Evolutionary conservation across 140 eudicot genomes (phyloP).

Genomic region (Senecio squalidus): DNA sequence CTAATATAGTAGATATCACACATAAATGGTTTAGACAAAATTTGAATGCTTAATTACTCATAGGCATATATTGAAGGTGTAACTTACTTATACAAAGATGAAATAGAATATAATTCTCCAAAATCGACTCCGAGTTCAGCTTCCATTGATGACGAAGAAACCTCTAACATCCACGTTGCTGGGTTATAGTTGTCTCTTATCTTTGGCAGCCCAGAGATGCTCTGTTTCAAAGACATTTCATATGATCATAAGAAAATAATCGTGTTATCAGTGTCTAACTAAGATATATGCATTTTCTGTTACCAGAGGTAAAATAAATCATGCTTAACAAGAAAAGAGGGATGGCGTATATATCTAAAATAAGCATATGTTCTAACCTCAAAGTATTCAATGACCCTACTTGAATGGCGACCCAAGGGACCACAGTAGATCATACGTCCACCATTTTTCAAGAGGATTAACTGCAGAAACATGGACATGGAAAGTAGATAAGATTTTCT

Average conservation of each 20-base stretch:
- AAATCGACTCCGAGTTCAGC: constrained; percentile 72
- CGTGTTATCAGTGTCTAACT: not conserved
- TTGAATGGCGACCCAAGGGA: constrained; percentile 69
- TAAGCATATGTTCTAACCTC: constrained; percentile 43
- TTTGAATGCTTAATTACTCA: not conserved
- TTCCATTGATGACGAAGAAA: constrained; percentile 69
- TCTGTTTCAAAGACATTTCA: constrained; percentile 31
- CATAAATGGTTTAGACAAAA: not conserved
- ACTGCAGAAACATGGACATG: constrained; percentile 35
- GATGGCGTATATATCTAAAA: not conserved
- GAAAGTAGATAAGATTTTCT: not conserved
- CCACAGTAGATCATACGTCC: constrained; percentile 75
- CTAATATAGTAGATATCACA: constrained; percentile 24
- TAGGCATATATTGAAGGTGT: not conserved
- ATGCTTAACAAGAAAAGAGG: constrained; percentile 1
- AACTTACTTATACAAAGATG: constrained; percentile 53
- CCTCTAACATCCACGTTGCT: constrained; percentile 93
- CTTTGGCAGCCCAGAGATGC: constrained; percentile 69
- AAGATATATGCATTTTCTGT: not conserved
- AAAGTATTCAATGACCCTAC: constrained; percentile 62
- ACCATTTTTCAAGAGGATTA: constrained; percentile 69
- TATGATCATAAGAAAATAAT: not conserved
- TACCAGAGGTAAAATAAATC: not conserved
- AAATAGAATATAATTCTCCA: constrained; percentile 42
- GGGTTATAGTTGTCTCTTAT: constrained; percentile 67